phyloP scores from a whole-genome alignment of 2,329 filamentous ascomycete genomes.

The Cyphellophora europaea region DNA sequence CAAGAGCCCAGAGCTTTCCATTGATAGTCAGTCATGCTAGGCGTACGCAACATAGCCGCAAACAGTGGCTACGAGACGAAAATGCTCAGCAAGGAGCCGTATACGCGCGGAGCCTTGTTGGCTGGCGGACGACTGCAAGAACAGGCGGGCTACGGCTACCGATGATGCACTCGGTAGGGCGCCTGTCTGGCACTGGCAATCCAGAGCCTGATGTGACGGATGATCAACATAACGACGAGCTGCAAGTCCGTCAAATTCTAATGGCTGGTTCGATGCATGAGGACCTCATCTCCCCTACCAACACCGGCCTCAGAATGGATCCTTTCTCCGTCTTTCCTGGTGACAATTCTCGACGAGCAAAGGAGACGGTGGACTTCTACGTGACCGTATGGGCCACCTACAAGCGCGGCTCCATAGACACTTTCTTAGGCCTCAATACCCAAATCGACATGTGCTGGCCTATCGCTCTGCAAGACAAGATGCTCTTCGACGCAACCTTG shows the following conservation, averaged over 20 bases:
- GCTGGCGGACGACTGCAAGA: constrained; percentile 5
- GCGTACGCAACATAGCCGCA: constrained; percentile 7
- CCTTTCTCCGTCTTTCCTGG: constrained; percentile 7
- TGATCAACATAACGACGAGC: neutral
- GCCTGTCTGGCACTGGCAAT: too few relatives aligned
- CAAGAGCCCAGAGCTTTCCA: too few relatives aligned
- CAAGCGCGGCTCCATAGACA: constrained; percentile 7
- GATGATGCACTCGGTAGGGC: neutral
- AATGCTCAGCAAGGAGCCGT: constrained; percentile 6
- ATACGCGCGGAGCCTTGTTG: constrained; percentile 10
- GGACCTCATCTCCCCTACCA: neutral
- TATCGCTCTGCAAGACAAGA: constrained; percentile 10
- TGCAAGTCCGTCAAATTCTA: neutral
- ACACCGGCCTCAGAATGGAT: constrained; percentile 5
- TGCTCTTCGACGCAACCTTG: constrained; percentile 11
- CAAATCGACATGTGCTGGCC: constrained; percentile 13
- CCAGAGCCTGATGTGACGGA: neutral
- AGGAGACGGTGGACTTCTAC: constrained; percentile 9
- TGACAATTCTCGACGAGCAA: constrained; percentile 6
- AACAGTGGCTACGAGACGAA: constrained; percentile 6
- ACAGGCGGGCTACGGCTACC: constrained; percentile 1
- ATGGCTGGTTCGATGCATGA: too few relatives aligned
- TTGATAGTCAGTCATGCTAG: constrained; percentile 6
- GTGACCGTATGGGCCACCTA: constrained; percentile 9
- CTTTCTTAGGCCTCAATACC: constrained; percentile 8